These are phyloP conservation scores for Musa beccarii DNA, from an alignment of 176 grass and related monocot species.

Conservation along the genomic window DNA sequence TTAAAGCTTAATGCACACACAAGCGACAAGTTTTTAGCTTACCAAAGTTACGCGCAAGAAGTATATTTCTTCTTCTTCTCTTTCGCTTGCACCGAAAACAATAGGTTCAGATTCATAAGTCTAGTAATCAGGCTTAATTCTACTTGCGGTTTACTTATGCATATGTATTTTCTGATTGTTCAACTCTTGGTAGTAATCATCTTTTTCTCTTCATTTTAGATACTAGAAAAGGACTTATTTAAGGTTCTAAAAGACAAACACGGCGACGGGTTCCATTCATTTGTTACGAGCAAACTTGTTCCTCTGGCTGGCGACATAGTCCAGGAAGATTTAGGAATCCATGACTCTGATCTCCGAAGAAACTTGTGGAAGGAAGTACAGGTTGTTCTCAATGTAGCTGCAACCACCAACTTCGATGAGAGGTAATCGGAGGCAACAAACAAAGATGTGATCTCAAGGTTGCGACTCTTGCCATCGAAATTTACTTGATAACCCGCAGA, in stretches of 20 bases:
- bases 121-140: no score
- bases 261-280: conserved; percentile 32
- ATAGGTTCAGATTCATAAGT: no score
- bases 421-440: conserved; percentile 18
- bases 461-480: not conserved
- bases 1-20: no score
- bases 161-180: not conserved
- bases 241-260: conserved; percentile 45
- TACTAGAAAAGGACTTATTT: conserved; percentile 65
- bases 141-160: not conserved
- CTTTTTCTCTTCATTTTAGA: conserved; percentile 23
- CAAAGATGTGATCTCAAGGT: not conserved
- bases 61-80: no score
- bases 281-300: conserved; percentile 44
- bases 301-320: conserved; percentile 56
- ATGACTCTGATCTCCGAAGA: conserved; percentile 12
- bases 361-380: conserved; percentile 40
- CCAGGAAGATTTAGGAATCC: conserved; percentile 46
- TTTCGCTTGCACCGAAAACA: no score
- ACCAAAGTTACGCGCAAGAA: no score
- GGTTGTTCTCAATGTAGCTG: conserved; percentile 61
- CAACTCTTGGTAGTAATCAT: not conserved
- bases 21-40: no score
- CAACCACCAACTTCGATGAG: conserved; percentile 75
- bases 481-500: conserved; percentile 14